A percentile compares a stretch with the other conserved stretches of the same genome.
phyloP scores from a whole-genome alignment of 2,329 filamentous ascomycete genomes.

The Escovopsis sp. region DNA sequence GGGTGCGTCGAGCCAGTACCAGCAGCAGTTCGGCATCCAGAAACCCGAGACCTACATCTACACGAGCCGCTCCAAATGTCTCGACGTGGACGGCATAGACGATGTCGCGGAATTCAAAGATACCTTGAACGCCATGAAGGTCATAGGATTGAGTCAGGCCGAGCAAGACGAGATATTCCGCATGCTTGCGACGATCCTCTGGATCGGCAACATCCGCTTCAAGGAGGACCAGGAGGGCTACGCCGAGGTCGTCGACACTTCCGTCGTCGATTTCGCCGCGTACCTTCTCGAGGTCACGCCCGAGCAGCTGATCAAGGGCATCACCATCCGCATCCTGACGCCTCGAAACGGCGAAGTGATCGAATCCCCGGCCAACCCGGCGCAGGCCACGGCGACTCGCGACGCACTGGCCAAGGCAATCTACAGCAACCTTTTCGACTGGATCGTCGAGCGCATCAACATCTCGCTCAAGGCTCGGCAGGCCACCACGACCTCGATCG shows the following conservation, averaged over 20 bases:
- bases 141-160: conserved; percentile 74
- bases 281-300: conserved; percentile 84
- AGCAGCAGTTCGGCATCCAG: conserved; percentile 80
- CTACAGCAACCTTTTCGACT: conserved; percentile 95
- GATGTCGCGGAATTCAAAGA: conserved; percentile 80
- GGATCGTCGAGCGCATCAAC: conserved; percentile 92
- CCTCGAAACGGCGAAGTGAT: conserved; percentile 52
- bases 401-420: conserved; percentile 92
- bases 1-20: conserved; percentile 73
- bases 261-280: conserved; percentile 85
- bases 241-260: conserved; percentile 73
- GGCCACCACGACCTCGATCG: conserved; percentile 67
- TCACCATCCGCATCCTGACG: conserved; percentile 76
- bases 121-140: conserved; percentile 83
- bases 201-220: conserved; percentile 91
- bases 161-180: conserved; percentile 97
- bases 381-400: conserved; percentile 73
- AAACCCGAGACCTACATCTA: conserved; percentile 87
- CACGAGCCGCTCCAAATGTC: conserved; percentile 86
- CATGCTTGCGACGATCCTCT: conserved; percentile 80
- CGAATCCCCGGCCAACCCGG: conserved; percentile 67
- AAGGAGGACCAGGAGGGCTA: conserved; percentile 80
- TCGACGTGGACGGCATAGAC: conserved; percentile 87
- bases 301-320: conserved; percentile 65
- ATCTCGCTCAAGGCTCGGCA: conserved; percentile 70